Conservation (phyloP, 1,284 basidiomycete species). For the Ceratorhiza oryzae-sativae region DNA sequence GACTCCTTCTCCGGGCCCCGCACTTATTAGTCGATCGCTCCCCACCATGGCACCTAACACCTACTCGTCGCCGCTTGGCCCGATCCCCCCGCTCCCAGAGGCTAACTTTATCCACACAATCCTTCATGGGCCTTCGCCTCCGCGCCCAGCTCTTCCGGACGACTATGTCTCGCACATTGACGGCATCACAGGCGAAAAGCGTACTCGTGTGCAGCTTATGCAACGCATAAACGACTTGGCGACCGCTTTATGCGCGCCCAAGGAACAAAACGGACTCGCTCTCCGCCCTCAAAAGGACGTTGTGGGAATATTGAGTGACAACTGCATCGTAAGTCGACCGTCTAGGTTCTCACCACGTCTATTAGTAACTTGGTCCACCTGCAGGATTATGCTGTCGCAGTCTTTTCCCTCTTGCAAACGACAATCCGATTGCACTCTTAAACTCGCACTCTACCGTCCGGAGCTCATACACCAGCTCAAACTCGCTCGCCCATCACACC, state of each 20-base stretch:
- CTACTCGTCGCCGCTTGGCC: slow-evolving; percentile 16
- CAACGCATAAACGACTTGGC: slow-evolving; percentile 3
- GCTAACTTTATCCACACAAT: slow-evolving; percentile 11
- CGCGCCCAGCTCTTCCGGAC: slow-evolving; percentile 22
- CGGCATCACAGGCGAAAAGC: slow-evolving; percentile 30
- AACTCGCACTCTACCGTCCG: slow-evolving; percentile 68
- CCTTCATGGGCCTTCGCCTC: slow-evolving; percentile 15
- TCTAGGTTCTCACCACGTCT: not conserved
- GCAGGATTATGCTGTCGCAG: slow-evolving; percentile 67
- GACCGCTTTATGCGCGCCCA: slow-evolving; percentile 5
- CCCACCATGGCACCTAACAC: slow-evolving; percentile 3
- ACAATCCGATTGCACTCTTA: slow-evolving; percentile 66
- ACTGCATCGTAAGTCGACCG: slow-evolving; percentile 62
- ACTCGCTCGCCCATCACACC: slow-evolving; percentile 61
- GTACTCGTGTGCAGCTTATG: slow-evolving; percentile 1
- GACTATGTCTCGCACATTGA: slow-evolving; percentile 30
- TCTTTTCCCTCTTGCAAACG: slow-evolving; percentile 63
- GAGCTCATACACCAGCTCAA: slow-evolving; percentile 68
- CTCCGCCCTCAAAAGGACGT: slow-evolving; percentile 14
- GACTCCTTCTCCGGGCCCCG: not conserved
- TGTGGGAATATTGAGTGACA: slow-evolving; percentile 55
- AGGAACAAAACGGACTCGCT: slow-evolving; percentile 19
- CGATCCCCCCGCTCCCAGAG: slow-evolving; percentile 30
- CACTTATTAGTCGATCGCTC: slow-evolving; percentile 7
- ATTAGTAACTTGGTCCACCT: not conserved